phyloP scores from a whole-genome alignment of 140 eudicot genomes.

The Eryngium alpinum region DNA sequence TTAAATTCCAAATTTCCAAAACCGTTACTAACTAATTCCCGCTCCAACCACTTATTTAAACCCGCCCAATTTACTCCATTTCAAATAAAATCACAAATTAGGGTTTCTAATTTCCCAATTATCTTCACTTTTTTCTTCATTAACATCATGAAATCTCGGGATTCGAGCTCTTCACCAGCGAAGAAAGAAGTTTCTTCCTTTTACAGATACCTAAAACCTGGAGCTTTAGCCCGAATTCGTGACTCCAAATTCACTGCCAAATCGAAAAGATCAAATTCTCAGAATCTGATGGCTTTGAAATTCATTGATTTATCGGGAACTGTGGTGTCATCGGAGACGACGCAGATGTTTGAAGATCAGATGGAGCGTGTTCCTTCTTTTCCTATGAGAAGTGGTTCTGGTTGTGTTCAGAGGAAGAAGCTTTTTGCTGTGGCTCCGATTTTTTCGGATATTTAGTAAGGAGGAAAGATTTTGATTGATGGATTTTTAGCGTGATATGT shows the following conservation, averaged over 20 bases:
- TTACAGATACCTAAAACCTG: slow-evolving; percentile 31
- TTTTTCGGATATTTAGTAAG: slow-evolving; percentile 23
- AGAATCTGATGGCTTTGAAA: slow-evolving; percentile 15
- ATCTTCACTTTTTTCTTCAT: not conserved
- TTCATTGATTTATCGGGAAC: slow-evolving; percentile 10
- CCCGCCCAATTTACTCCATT: too few species aligned
- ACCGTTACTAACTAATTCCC: too few species aligned
- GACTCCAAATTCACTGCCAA: slow-evolving; percentile 32
- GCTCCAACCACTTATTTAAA: too few species aligned
- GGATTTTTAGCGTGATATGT: not conserved
- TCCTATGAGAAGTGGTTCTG: slow-evolving; percentile 13
- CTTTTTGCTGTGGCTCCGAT: slow-evolving; percentile 28
- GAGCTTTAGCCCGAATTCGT: slow-evolving; percentile 39
- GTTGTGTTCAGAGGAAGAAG: slow-evolving; percentile 31
- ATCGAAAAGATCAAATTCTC: slow-evolving; percentile 14
- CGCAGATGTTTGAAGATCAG: not conserved
- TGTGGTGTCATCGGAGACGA: not conserved
- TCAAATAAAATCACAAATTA: not conserved
- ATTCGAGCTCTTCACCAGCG: slow-evolving; percentile 10
- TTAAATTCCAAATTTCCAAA: too few species aligned
- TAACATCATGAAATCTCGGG: slow-evolving; percentile 20
- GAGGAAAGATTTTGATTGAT: not conserved
- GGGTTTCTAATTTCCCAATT: not conserved
- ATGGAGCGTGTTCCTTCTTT: slow-evolving; percentile 34
- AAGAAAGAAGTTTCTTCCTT: slow-evolving; percentile 9